Evolutionary conservation across 139 green algal species (phyloP).

Genomic region (Chlamydomonas sphaeroides): DNA sequence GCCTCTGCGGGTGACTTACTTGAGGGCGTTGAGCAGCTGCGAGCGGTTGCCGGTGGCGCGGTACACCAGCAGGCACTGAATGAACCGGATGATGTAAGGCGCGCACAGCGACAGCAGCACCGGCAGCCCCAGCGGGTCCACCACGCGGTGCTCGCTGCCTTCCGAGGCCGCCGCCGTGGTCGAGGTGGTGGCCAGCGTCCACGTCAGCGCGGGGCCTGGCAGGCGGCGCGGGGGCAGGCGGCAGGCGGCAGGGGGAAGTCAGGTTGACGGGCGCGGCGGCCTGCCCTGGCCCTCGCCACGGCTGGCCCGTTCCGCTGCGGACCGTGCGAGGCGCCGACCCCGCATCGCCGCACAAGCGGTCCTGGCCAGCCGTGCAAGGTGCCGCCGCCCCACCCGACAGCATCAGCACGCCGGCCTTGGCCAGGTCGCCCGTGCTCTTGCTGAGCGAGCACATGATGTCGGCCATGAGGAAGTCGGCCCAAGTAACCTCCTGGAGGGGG

Average conservation of each 20-base stretch:
- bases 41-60: slow-evolving; percentile 62
- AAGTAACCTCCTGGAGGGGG: slow-evolving; percentile 79
- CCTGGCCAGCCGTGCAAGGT: too few relatives aligned
- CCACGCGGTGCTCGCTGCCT: not conserved
- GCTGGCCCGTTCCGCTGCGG: too few relatives aligned
- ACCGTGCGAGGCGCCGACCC: too few relatives aligned
- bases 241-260: too few relatives aligned
- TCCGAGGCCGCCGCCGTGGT: not conserved
- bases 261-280: too few relatives aligned
- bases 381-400: slow-evolving; percentile 28
- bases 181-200: not conserved
- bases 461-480: slow-evolving; percentile 95
- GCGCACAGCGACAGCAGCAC: slow-evolving; percentile 77
- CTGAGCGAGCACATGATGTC: slow-evolving; percentile 94
- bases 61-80: slow-evolving; percentile 92
- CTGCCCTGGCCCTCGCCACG: too few relatives aligned
- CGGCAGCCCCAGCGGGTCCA: slow-evolving; percentile 18
- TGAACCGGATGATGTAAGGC: slow-evolving; percentile 88
- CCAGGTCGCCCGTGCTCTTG: slow-evolving; percentile 82
- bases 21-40: slow-evolving; percentile 90
- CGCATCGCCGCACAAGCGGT: too few relatives aligned
- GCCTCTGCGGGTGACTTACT: too few relatives aligned
- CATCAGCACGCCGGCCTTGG: slow-evolving; percentile 68
- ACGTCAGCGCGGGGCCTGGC: too few relatives aligned
- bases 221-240: too few relatives aligned